Percentiles rank a stretch among this genome's conserved stretches.
Evolutionary conservation across 805 yeast species (phyloP).

Genomic region (Teunomyces cretensis): DNA sequence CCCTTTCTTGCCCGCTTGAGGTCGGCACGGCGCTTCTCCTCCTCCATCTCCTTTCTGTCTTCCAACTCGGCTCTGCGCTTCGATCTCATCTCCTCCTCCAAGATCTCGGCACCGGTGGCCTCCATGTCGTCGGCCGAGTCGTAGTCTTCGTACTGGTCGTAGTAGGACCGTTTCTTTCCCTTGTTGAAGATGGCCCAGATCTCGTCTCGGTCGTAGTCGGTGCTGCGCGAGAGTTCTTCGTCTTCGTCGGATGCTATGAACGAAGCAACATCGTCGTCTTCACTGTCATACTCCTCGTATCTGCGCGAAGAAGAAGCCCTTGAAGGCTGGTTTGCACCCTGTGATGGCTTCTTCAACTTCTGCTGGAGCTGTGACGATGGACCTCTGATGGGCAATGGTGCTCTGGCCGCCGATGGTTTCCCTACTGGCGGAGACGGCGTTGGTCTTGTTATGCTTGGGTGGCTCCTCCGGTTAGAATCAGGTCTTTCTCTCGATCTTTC

Average conservation of each 20-base stretch:
- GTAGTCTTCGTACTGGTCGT: constrained; percentile 46
- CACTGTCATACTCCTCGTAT: constrained; percentile 22
- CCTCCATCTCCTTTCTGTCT: constrained; percentile 67
- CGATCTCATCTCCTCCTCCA: constrained; percentile 78
- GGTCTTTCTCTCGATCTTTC: background rate
- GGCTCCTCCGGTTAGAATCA: too few relatives aligned
- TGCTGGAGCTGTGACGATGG: constrained; percentile 57
- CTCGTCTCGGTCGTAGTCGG: constrained; percentile 76
- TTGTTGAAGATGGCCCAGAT: constrained; percentile 84
- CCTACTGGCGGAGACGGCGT: background rate
- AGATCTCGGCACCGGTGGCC: constrained; percentile 86
- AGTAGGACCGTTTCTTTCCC: constrained; percentile 53
- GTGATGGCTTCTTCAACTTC: constrained; percentile 33
- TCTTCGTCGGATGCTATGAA: constrained; percentile 51
- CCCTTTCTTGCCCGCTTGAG: constrained; percentile 10
- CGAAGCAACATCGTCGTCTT: constrained; percentile 42
- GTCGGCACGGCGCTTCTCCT: constrained; percentile 48
- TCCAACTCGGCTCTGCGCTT: constrained; percentile 69
- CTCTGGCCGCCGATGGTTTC: constrained; percentile 7
- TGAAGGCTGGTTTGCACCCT: constrained; percentile 15
- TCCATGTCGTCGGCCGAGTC: constrained; percentile 78
- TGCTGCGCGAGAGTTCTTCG: constrained; percentile 22
- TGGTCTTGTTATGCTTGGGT: background rate
- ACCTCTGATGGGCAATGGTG: constrained; percentile 48
- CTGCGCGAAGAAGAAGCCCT: background rate